Evolutionary conservation across 1,139 yeast species (phyloP).

Genomic region (Debaryomycetaceae sp.): DNA sequence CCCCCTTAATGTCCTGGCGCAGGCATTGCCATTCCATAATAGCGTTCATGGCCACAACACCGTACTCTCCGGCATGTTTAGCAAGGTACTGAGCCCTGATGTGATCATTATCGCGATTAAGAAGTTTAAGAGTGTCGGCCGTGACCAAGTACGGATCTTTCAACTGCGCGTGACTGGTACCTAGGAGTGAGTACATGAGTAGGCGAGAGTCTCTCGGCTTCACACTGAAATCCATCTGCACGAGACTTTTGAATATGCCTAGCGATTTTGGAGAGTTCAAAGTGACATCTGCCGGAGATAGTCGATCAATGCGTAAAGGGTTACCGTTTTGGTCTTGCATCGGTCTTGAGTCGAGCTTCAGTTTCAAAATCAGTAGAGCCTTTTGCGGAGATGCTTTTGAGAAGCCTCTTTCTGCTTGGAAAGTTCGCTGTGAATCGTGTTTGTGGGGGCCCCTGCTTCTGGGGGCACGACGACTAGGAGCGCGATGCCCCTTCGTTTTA

Average conservation of each 20-base stretch:
- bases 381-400: conserved; percentile 18
- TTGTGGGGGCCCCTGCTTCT: too few relatives aligned
- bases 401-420: too few relatives aligned
- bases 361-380: conserved; percentile 12
- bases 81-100: conserved; percentile 45
- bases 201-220: conserved; percentile 26
- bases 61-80: conserved; percentile 36
- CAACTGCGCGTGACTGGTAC: conserved; percentile 45
- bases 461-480: too few relatives aligned
- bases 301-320: conserved; percentile 8
- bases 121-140: conserved; percentile 38
- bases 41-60: conserved; percentile 52
- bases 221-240: conserved; percentile 14
- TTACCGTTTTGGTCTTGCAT: conserved; percentile 13
- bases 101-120: conserved; percentile 32
- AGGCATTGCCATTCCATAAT: conserved; percentile 39
- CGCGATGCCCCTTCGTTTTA: too few relatives aligned
- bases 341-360: conserved; percentile 11
- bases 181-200: conserved; percentile 41
- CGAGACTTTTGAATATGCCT: conserved; percentile 20
- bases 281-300: conserved; percentile 15
- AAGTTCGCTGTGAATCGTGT: too few relatives aligned
- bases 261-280: conserved; percentile 12
- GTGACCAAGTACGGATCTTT: conserved; percentile 47
- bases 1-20: conserved; percentile 28